Evolutionary conservation across 176 grass and related monocot species (phyloP).

Genomic region (Rhynchospora tenuis): DNA sequence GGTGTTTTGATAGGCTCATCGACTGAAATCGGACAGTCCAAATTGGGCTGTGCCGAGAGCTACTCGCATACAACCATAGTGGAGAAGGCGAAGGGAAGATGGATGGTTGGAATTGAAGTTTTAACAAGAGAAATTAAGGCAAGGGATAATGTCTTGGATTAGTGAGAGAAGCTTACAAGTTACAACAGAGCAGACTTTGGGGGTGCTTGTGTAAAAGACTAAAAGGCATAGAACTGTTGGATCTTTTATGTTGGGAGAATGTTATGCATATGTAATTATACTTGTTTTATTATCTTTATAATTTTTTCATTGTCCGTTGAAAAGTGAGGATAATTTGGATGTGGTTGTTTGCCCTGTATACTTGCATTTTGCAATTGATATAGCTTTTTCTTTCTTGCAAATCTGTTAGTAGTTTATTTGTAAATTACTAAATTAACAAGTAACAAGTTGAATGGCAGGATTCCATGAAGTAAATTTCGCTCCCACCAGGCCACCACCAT

Average conservation of each 20-base stretch:
- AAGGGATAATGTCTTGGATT: not conserved
- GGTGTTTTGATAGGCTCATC: not conserved
- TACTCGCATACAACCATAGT: not conserved
- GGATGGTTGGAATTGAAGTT: not conserved
- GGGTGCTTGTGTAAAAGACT: not conserved
- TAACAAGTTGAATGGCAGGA: no score
- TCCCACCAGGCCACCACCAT: no score
- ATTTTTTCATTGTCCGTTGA: no score
- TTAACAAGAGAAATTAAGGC: not conserved
- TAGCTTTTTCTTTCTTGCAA: not conserved
- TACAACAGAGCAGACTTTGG: not conserved
- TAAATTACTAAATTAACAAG: no score
- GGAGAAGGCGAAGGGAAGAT: not conserved
- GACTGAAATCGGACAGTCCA: not conserved
- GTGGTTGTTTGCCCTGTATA: not conserved
- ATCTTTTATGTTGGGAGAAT: no score
- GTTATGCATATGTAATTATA: no score
- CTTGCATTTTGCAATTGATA: not conserved
- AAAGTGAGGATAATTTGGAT: not conserved
- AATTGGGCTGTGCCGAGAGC: not conserved
- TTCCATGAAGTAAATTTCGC: no score
- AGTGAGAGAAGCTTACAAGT: not conserved
- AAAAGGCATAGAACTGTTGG: not conserved
- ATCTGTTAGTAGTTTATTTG: not conserved
- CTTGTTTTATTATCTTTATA: no score